Evolutionary conservation across 768 basidiomycete genomes (phyloP), one percentile per base, ranked within the genome.

Genomic region (Xerocomellus chrysenteron): DNA sequence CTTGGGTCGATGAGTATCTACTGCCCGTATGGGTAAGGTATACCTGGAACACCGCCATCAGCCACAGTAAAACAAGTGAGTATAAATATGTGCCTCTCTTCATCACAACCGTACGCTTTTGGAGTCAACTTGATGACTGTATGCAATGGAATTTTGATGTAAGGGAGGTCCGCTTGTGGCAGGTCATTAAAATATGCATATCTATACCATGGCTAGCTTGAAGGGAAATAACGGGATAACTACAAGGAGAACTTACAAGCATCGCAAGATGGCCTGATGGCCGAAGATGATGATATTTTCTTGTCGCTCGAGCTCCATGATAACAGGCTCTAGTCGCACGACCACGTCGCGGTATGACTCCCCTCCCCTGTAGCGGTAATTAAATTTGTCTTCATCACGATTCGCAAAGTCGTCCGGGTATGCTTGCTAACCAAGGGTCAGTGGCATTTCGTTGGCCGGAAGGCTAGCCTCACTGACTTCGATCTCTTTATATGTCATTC

Each of bases 401-500:
- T 95, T 94, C 16, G 93, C 94, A 73, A 95, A 98, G 69, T 99
- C 97, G 55, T 99, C 97, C 0, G 97, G 97, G 69, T 98, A 99
- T 59, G 87, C 82, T 81, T 87, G 85, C 93, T 96, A 61, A 55
- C 1, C 1, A 45, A 55, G 41, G 5, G 17, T 57, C 2, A 56
- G 55, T 2, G 30, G 28, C 1, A 35, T 56, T 28, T 52, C 33
- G 33, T 19, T 24, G 19, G 44, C 16, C 0, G 7, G 30, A 42
- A 24, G 24, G 33, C 48, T n/a, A 24, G 39, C 28, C 53, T 33
- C 47, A 65, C 76, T 36, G 54, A 92, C 95, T 81, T 95, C 95
- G 55, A 99, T 98, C 80, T 98, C 96, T 76, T 93, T 88, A 64
- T 99, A 99, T 5, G 97, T 98, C 97, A 99, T 98, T 16, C 89